Percentiles rank a stretch among this genome's conserved stretches.
These are phyloP conservation scores for Clonostachys rosea DNA, from an alignment of 2,329 filamentous ascomycete species.

Conservation along the genomic window DNA sequence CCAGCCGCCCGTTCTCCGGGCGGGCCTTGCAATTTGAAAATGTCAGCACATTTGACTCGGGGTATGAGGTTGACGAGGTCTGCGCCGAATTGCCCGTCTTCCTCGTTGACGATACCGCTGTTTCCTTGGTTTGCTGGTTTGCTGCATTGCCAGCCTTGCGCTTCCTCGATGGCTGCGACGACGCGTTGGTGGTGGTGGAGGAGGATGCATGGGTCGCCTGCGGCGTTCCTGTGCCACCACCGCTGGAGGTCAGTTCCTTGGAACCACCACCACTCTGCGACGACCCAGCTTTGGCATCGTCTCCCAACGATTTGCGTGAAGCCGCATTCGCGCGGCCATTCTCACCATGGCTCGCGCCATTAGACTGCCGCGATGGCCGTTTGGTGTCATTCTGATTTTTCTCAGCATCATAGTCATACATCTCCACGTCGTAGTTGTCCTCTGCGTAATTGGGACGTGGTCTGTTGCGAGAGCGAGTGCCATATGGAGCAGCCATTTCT, in stretches of 20 bases:
- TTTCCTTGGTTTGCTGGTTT: slow-evolving; percentile 9
- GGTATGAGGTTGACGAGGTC: slow-evolving; percentile 31
- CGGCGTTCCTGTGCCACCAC: slow-evolving; percentile 16
- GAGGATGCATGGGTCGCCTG: slow-evolving; percentile 44
- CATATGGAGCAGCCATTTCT: slow-evolving; percentile 67
- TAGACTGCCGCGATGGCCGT: slow-evolving; percentile 47
- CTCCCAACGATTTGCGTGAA: slow-evolving; percentile 32
- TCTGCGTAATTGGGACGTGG: slow-evolving; percentile 93
- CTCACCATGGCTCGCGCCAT: slow-evolving; percentile 29
- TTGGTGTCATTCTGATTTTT: slow-evolving; percentile 53
- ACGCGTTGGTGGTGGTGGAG: slow-evolving; percentile 14
- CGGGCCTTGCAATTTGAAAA: slow-evolving; percentile 70
- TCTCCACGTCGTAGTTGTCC: slow-evolving; percentile 84
- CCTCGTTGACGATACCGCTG: slow-evolving; percentile 7
- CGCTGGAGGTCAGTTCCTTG: slow-evolving; percentile 25
- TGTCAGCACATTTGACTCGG: slow-evolving; percentile 81
- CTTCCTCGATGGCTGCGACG: slow-evolving; percentile 63
- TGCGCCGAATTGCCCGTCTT: slow-evolving; percentile 23
- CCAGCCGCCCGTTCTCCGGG: slow-evolving; percentile 71
- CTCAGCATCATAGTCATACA: slow-evolving; percentile 63
- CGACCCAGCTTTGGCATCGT: slow-evolving; percentile 29
- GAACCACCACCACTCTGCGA: slow-evolving; percentile 20
- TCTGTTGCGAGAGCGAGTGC: slow-evolving; percentile 90
- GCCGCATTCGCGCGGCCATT: slow-evolving; percentile 22
- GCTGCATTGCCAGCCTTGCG: slow-evolving; percentile 64